Percentiles rank a stretch among this genome's conserved stretches.
Evolutionary conservation across 768 basidiomycete species (phyloP).

Genomic region (Lactarius deliciosus): DNA sequence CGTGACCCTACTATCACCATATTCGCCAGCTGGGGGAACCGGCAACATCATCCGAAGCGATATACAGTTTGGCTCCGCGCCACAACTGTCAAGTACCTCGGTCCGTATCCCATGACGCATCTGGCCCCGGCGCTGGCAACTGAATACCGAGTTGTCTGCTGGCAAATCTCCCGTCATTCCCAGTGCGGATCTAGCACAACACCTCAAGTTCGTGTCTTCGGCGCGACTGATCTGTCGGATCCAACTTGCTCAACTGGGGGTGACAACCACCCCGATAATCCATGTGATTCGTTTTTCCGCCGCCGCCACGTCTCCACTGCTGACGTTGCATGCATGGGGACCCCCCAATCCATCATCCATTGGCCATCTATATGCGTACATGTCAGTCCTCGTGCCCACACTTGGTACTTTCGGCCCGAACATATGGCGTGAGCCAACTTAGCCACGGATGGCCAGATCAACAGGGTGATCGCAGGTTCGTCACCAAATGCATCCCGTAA

Average conservation of each 20-base stretch:
- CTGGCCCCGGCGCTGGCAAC: neutral
- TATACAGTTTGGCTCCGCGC: conserved; percentile 15
- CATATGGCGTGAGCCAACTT: neutral
- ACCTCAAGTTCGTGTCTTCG: neutral
- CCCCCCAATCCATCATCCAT: neutral
- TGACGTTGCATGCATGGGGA: neutral
- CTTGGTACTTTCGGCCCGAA: conserved; percentile 13
- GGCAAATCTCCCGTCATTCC: neutral
- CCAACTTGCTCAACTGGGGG: neutral
- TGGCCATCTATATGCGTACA: neutral
- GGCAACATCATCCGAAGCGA: neutral
- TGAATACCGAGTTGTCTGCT: neutral
- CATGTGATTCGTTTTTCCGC: conserved; percentile 17
- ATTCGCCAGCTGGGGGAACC: neutral
- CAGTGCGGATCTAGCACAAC: conserved; percentile 1
- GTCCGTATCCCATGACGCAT: neutral
- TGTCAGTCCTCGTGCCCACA: conserved; percentile 18
- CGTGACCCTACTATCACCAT: neutral
- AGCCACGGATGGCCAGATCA: neutral
- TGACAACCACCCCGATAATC: neutral
- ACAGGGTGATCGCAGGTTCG: neutral
- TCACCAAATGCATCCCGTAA: neutral
- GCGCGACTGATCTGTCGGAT: neutral
- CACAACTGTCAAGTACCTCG: conserved; percentile 9
- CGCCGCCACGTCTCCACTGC: neutral